Conservation (phyloP, 2,329 filamentous ascomycete genomes). For the Fusarium sp. region DNA sequence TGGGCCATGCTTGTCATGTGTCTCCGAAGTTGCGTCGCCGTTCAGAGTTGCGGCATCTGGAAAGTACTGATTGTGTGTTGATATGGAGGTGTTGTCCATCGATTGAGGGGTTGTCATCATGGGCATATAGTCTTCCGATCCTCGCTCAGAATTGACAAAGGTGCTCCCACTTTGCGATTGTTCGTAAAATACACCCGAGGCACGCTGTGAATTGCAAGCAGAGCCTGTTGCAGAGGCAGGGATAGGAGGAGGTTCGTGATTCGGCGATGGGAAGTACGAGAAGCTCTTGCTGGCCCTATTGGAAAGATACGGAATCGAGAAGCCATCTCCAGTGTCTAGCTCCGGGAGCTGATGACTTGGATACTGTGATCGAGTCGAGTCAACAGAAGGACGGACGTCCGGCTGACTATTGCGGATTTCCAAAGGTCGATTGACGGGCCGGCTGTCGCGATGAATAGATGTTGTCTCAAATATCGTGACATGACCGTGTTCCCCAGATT, state of each 20-base stretch:
- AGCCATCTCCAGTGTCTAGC: constrained; percentile 66
- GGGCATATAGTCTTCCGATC: constrained; percentile 63
- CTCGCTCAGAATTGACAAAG: constrained; percentile 60
- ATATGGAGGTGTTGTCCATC: constrained; percentile 62
- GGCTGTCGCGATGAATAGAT: constrained; percentile 49
- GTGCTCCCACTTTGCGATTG: constrained; percentile 58
- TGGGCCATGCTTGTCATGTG: constrained; percentile 59
- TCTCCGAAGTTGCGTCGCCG: constrained; percentile 54
- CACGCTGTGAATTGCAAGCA: constrained; percentile 59
- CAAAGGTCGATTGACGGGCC: constrained; percentile 34
- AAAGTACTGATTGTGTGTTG: constrained; percentile 58
- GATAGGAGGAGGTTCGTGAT: constrained; percentile 67
- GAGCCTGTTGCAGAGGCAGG: constrained; percentile 57
- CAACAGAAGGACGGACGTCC: constrained; percentile 45
- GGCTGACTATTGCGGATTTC: constrained; percentile 44
- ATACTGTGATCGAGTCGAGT: constrained; percentile 49
- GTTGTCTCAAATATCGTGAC: constrained; percentile 53
- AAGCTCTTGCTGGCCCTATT: constrained; percentile 51
- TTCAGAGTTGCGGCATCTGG: constrained; percentile 57
- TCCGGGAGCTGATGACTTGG: constrained; percentile 63
- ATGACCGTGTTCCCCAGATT: constrained; percentile 51
- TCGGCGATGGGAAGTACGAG: constrained; percentile 58
- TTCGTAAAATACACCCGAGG: constrained; percentile 59
- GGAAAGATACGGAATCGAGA: constrained; percentile 64
- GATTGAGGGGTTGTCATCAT: constrained; percentile 63